Evolutionary conservation across 441 rosid species (phyloP).

Genomic region (Eutrema salsugineum): DNA sequence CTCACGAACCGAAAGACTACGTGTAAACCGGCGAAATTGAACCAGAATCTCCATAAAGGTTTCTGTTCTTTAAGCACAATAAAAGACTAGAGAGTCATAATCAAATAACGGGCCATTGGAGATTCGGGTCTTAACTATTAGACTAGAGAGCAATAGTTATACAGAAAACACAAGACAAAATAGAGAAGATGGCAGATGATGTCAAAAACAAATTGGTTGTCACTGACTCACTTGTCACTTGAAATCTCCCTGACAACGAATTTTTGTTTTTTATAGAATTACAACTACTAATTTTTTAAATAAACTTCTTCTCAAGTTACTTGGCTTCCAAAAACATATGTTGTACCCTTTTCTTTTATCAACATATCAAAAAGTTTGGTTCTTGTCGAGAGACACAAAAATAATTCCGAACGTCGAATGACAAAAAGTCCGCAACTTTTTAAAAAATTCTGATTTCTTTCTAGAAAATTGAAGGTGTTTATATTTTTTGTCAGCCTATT

Average conservation of each 20-base stretch:
- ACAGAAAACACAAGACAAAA: neutral
- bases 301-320: neutral
- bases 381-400: neutral
- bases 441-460: neutral
- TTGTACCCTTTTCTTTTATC: neutral
- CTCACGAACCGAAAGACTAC: neutral
- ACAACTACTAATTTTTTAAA: neutral
- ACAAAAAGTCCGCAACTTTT: neutral
- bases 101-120: neutral
- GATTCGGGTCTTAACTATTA: neutral
- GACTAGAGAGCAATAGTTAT: neutral
- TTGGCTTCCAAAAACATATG: neutral
- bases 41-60: neutral
- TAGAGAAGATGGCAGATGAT: neutral
- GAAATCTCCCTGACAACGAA: neutral
- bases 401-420: neutral
- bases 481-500: neutral
- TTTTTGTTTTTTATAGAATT: neutral
- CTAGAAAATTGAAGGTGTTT: neutral
- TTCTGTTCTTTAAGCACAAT: neutral
- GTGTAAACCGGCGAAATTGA: neutral
- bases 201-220: neutral
- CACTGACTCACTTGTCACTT: neutral
- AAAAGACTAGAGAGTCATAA: too few species aligned
- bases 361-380: neutral